Percentiles rank a stretch among this genome's conserved stretches.
These are phyloP conservation scores for Trametes cingulata DNA, from an alignment of 768 basidiomycete genomes.

Conservation along the genomic window DNA sequence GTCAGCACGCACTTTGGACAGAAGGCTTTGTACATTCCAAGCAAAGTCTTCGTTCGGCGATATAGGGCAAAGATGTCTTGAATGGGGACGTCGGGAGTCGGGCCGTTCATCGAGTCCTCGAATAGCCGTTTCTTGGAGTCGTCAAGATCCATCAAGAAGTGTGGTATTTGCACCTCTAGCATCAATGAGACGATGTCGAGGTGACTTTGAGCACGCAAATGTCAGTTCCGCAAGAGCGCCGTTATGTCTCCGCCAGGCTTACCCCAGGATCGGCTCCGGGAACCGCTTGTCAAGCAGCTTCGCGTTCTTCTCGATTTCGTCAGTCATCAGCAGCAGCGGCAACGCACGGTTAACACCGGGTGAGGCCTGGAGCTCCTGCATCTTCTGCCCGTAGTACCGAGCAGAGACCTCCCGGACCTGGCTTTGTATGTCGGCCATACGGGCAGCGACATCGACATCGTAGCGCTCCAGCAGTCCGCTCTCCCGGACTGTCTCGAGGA, in stretches of 20 bases:
- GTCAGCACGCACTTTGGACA: conserved; percentile 62
- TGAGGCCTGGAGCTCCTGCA: conserved; percentile 60
- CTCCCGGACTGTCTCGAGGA: conserved; percentile 71
- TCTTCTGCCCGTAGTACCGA: conserved; percentile 62
- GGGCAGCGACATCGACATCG: conserved; percentile 69
- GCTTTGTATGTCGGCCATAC: conserved; percentile 67
- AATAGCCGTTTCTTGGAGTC: conserved; percentile 71
- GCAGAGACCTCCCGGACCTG: conserved; percentile 60
- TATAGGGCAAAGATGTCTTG: conserved; percentile 90
- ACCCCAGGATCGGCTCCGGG: conserved; percentile 81
- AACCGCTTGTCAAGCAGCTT: conserved; percentile 88
- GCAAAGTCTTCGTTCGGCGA: conserved; percentile 68
- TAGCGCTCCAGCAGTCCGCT: conserved; percentile 73
- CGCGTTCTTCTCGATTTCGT: conserved; percentile 84
- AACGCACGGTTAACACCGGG: conserved; percentile 82
- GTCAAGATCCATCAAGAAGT: conserved; percentile 66
- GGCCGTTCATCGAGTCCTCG: conserved; percentile 83
- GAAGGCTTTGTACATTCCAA: conserved; percentile 83
- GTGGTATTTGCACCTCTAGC: conserved; percentile 67
- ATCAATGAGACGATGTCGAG: conserved; percentile 77
- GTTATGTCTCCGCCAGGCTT: conserved; percentile 34
- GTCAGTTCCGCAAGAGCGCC: not conserved
- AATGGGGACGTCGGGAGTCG: conserved; percentile 84
- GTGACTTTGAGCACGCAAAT: conserved; percentile 41
- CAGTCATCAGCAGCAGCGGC: conserved; percentile 80